Evolutionary conservation across 2,329 filamentous ascomycete genomes (phyloP).

Genomic region (Paraphaeosphaeria minitans): DNA sequence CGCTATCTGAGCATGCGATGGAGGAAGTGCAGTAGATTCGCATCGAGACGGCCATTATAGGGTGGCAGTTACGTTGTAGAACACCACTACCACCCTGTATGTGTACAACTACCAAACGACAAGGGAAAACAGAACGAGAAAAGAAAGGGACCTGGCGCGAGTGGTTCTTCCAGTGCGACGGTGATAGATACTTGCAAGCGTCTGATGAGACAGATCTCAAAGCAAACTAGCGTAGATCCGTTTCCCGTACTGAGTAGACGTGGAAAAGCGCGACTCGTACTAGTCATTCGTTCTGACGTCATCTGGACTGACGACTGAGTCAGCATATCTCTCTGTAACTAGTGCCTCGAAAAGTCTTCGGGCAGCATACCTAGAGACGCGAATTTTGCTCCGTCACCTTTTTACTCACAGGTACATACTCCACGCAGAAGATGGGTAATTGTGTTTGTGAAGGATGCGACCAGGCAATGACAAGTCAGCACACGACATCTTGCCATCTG

Average conservation of each 20-base stretch:
- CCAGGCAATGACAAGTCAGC: background rate
- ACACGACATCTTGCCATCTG: slow-evolving; percentile 9
- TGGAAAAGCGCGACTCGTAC: background rate
- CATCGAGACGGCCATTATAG: background rate
- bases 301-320: background rate
- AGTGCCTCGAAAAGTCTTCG: background rate
- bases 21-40: too few relatives aligned
- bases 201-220: background rate
- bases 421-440: background rate
- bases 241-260: background rate
- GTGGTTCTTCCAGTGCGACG: background rate
- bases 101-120: background rate
- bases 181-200: background rate
- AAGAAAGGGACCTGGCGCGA: background rate
- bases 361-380: background rate
- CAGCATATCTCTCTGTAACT: background rate
- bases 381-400: background rate
- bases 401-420: background rate
- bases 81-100: background rate
- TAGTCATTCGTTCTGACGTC: background rate
- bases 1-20: background rate
- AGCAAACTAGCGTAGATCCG: background rate
- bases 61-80: too few relatives aligned
- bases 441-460: background rate
- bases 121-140: background rate